These are phyloP conservation scores for Nigrospora osmanthi DNA, from an alignment of 2,329 filamentous ascomycete species.

Conservation along the genomic window DNA sequence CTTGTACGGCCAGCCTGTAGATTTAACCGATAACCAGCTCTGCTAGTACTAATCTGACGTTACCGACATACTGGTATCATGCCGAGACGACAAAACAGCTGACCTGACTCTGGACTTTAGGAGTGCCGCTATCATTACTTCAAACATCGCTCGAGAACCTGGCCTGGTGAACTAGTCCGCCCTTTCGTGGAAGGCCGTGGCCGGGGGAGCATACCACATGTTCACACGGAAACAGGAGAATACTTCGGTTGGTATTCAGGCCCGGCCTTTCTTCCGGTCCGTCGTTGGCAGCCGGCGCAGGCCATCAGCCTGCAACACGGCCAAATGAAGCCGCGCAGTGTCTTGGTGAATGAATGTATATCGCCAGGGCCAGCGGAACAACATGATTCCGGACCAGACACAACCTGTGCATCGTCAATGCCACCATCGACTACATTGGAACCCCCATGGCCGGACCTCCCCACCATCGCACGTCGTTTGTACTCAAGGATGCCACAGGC, in stretches of 20 bases:
- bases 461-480: slow-evolving; percentile 34
- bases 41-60: slow-evolving; percentile 54
- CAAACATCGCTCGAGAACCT: slow-evolving; percentile 40
- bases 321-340: slow-evolving; percentile 29
- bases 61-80: slow-evolving; percentile 33
- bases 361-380: slow-evolving; percentile 48
- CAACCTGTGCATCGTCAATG: slow-evolving; percentile 54
- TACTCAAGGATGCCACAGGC: slow-evolving; percentile 31
- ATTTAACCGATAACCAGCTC: slow-evolving; percentile 54
- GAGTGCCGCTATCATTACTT: slow-evolving; percentile 44
- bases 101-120: slow-evolving; percentile 42
- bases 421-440: slow-evolving; percentile 50
- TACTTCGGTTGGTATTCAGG: slow-evolving; percentile 62
- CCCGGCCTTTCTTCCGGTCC: slow-evolving; percentile 51
- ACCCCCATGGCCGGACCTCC: too few relatives aligned
- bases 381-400: slow-evolving; percentile 47
- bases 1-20: slow-evolving; percentile 45
- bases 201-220: slow-evolving; percentile 44
- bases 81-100: slow-evolving; percentile 28
- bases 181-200: slow-evolving; percentile 33
- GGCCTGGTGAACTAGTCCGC: slow-evolving; percentile 42
- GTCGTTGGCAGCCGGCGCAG: slow-evolving; percentile 53
- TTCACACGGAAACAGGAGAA: slow-evolving; percentile 54
- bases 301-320: slow-evolving; percentile 39
- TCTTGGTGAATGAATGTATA: slow-evolving; percentile 53